phyloP scores from a whole-genome alignment of 768 basidiomycete genomes.

The Boletellus ananas region DNA sequence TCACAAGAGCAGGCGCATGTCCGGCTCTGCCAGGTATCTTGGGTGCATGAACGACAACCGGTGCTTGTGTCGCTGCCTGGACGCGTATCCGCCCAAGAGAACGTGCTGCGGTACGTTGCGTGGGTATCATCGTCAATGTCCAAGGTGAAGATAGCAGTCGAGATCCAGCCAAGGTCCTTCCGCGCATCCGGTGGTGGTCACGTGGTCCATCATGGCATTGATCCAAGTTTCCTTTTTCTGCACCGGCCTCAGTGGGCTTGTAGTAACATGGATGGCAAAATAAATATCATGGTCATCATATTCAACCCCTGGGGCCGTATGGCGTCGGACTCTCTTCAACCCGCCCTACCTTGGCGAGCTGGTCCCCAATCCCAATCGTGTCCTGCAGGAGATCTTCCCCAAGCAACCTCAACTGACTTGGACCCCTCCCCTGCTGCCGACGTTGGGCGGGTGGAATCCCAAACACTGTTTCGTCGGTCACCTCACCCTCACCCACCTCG shows the following conservation, averaged over 20 bases:
- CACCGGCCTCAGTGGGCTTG: no score
- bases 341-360: slow-evolving; percentile 44
- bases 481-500: slow-evolving; percentile 11
- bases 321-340: slow-evolving; percentile 70
- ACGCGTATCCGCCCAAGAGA: slow-evolving; percentile 22
- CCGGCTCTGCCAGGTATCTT: slow-evolving; percentile 9
- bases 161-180: slow-evolving; percentile 21
- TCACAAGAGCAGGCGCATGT: slow-evolving; percentile 4
- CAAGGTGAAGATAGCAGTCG: not conserved
- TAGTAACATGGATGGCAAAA: no score
- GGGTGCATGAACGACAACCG: slow-evolving; percentile 1
- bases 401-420: slow-evolving; percentile 47
- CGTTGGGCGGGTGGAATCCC: slow-evolving; percentile 59
- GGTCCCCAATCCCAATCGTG: slow-evolving; percentile 56
- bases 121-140: slow-evolving; percentile 27
- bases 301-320: slow-evolving; percentile 24
- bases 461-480: slow-evolving; percentile 66
- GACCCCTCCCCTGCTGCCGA: slow-evolving; percentile 22
- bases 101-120: slow-evolving; percentile 25
- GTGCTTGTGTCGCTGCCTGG: slow-evolving; percentile 10
- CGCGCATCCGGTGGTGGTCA: slow-evolving; percentile 16
- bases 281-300: no score
- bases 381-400: slow-evolving; percentile 62
- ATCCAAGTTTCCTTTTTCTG: no score
- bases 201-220: slow-evolving; percentile 8